Conservation (phyloP, 2,329 filamentous ascomycete genomes). For the Sphaerostilbella broomeana region DNA sequence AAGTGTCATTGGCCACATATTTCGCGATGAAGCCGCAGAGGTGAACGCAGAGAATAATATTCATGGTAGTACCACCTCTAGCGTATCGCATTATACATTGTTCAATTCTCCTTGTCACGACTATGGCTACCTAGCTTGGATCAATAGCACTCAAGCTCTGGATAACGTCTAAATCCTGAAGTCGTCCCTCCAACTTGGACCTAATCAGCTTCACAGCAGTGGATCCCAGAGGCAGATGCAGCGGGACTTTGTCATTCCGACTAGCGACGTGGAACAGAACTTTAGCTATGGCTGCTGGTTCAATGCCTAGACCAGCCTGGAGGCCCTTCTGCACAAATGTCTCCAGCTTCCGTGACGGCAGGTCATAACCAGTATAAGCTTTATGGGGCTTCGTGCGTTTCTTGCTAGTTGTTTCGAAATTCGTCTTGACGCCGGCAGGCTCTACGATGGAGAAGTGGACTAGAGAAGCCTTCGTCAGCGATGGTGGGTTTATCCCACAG, state of each 20-base stretch:
- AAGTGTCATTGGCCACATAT: too few species aligned
- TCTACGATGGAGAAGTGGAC: conserved; percentile 37
- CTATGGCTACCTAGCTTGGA: too few species aligned
- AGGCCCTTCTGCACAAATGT: conserved; percentile 2
- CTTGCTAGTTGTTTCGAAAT: conserved; percentile 24
- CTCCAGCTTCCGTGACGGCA: conserved; percentile 23
- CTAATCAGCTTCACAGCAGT: conserved; percentile 31
- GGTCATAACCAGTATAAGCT: conserved; percentile 29
- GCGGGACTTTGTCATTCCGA: conserved; percentile 29
- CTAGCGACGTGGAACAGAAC: conserved; percentile 31
- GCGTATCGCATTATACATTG: too few species aligned
- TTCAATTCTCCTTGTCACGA: too few species aligned
- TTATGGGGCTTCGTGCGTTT: conserved; percentile 25
- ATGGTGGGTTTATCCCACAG: neutral
- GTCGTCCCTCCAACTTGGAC: conserved; percentile 22
- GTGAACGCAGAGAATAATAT: too few species aligned
- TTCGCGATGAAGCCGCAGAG: too few species aligned
- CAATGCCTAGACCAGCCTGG: conserved; percentile 21
- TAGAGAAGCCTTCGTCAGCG: conserved; percentile 11
- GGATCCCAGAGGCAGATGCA: conserved; percentile 35
- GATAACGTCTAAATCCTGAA: conserved; percentile 5
- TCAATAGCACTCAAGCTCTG: neutral
- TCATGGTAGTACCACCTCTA: too few species aligned
- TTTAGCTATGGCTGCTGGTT: conserved; percentile 28
- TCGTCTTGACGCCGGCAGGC: conserved; percentile 34